Evolutionary conservation across 1,139 yeast species (phyloP).

Genomic region (Yamadazyma taylorii): DNA sequence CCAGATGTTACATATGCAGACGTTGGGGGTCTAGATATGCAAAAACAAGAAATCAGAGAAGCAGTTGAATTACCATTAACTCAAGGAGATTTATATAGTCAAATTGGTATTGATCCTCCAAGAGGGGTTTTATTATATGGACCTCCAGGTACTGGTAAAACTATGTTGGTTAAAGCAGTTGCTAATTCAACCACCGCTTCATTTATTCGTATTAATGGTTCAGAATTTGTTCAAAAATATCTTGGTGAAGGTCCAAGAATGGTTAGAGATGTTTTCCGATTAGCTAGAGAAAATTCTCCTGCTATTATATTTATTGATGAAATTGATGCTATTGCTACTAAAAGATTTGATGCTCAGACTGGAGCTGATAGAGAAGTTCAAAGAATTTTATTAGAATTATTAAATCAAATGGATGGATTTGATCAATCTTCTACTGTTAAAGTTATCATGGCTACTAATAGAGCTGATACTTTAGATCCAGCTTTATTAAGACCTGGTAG

Average conservation of each 20-base stretch:
- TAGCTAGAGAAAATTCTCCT: conserved; percentile 97
- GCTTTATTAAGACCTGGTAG: conserved; percentile 98
- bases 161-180: conserved; percentile 98
- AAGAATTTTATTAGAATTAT: conserved; percentile 90
- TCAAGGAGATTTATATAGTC: conserved; percentile 93
- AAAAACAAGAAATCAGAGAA: conserved; percentile 96
- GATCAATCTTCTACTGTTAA: conserved; percentile 95
- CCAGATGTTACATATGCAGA: conserved; percentile 91
- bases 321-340: conserved; percentile 98
- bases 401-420: conserved; percentile 99
- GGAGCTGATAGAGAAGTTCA: conserved; percentile 99
- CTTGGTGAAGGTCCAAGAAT: conserved; percentile 99
- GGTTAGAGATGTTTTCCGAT: conserved; percentile 97
- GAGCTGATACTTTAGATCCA: conserved; percentile 97
- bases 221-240: conserved; percentile 97
- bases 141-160: conserved; percentile 99
- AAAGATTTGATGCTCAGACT: conserved; percentile 98
- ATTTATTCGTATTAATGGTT: conserved; percentile 94
- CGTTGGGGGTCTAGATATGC: conserved; percentile 99
- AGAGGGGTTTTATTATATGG: conserved; percentile 96
- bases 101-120: conserved; percentile 99
- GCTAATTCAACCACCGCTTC: conserved; percentile 96
- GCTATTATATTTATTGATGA: conserved; percentile 97
- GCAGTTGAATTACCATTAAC: conserved; percentile 97
- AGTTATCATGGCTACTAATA: conserved; percentile 98